A percentile compares a stretch with the other conserved stretches of the same genome.
Evolutionary conservation across 2,329 filamentous ascomycete genomes (phyloP).

Genomic region (Tolypocladium capitatum): DNA sequence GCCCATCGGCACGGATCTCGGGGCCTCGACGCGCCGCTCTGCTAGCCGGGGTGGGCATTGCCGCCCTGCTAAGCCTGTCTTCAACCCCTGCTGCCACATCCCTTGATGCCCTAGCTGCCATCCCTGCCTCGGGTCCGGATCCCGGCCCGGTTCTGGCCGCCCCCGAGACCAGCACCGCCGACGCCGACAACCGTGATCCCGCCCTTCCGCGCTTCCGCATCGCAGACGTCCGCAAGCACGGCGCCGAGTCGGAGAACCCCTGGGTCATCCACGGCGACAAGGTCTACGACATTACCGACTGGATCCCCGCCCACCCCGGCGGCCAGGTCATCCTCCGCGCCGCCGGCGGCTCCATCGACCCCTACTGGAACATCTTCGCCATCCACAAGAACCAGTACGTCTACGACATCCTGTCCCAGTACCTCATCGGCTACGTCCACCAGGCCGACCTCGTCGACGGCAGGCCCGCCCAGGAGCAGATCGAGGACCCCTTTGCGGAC

Average conservation of each 20-base stretch:
- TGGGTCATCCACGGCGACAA: slow-evolving; percentile 53
- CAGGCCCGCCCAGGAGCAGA: slow-evolving; percentile 33
- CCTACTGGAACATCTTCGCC: slow-evolving; percentile 57
- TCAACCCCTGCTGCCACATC: slow-evolving; percentile 1
- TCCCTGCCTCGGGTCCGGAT: not conserved
- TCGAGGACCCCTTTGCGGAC: slow-evolving; percentile 47
- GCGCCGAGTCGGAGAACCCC: slow-evolving; percentile 36
- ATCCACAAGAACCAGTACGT: slow-evolving; percentile 56
- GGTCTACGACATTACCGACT: slow-evolving; percentile 60
- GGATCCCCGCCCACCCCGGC: slow-evolving; percentile 51
- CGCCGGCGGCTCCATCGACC: slow-evolving; percentile 50
- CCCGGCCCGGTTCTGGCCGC: not conserved
- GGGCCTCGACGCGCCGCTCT: slow-evolving; percentile 3
- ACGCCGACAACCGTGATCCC: slow-evolving; percentile 21
- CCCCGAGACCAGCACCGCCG: not conserved
- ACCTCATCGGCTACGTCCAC: slow-evolving; percentile 49
- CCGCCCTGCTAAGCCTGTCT: slow-evolving; percentile 1
- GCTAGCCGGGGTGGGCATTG: slow-evolving; percentile 2
- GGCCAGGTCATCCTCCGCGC: slow-evolving; percentile 55
- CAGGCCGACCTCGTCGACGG: slow-evolving; percentile 45
- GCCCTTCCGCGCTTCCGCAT: slow-evolving; percentile 35
- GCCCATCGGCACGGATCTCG: not conserved
- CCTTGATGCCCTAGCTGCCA: slow-evolving; percentile 3
- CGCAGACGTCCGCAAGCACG: slow-evolving; percentile 37
- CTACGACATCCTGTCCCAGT: slow-evolving; percentile 50